Base-by-base conservation (phyloP, 164 flowering plant genomes). In the Platanus orientalis region DNA sequence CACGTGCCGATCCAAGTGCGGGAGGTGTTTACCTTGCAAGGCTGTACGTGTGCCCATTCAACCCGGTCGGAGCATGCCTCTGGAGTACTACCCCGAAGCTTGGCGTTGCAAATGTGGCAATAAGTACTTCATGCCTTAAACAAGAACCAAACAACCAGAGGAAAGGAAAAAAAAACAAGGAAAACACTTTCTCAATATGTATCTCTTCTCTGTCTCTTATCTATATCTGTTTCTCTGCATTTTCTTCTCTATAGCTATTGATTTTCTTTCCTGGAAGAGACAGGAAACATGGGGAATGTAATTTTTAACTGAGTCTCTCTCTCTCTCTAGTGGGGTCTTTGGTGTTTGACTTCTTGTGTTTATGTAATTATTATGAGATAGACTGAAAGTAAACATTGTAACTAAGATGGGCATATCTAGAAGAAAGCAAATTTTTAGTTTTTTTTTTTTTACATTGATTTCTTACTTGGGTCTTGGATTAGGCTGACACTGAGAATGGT, bases 91-190 rank as follows among this genome's bases (percentile, higher is more conserved):
- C 64, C 98, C 98, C 0, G 97, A 90, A 76, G 98, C 97, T 28
- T 93, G 98, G 98, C 80, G 98, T 0, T 93, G 98, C 83, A 84
- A 85, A 74, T 93, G 98, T 68, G 89, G 98, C 21, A 80, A 82
- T 58, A 87, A 75, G 65, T 77, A 87, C 48, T 93, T 73, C 80
- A 78, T 86, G 88, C 98, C 98, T 52, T 88, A 62, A 57, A 69
- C 21, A 32, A n/a, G 6, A 54, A 25, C 25, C 21, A 48, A 36
- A 63, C 60, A 61, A 58, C 36, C 3, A 23, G 21, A 42, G 5
- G n/a, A 16, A 0, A 19, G 20, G 10, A 36, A 36, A 7, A 36
- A 45, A 54, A 11, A 48, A 29, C 39, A 32, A 62, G 34, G 32
- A 45, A 57, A 54, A 5, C 0, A 12, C 27, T 28, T 19, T 29